These are phyloP conservation scores for Neoboletus subvelutipes DNA, from an alignment of 768 basidiomycete genomes.

Conservation along the genomic window DNA sequence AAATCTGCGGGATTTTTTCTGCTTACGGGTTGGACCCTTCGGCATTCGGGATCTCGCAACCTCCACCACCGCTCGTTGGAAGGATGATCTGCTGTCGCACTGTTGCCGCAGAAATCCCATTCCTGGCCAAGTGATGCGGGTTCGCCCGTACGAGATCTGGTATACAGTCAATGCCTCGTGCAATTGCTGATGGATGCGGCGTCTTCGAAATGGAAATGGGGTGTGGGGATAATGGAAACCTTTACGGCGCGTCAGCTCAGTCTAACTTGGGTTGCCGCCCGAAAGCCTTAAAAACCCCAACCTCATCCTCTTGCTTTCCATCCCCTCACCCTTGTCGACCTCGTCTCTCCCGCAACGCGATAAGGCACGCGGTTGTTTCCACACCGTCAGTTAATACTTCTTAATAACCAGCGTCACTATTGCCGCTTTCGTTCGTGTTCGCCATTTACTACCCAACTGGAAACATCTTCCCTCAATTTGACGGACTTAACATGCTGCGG, in stretches of 20 bases:
- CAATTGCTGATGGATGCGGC: slow-evolving; percentile 17
- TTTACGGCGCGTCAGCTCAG: slow-evolving; percentile 17
- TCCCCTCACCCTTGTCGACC: not conserved
- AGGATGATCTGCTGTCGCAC: not conserved
- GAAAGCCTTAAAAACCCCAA: slow-evolving; percentile 8
- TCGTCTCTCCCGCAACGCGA: not conserved
- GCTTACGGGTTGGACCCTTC: not conserved
- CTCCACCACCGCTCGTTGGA: not conserved
- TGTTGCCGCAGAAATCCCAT: slow-evolving; percentile 9
- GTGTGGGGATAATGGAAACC: slow-evolving; percentile 11
- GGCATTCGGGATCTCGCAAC: not conserved
- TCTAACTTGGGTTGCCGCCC: not conserved
- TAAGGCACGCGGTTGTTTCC: not conserved
- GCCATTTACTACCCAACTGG: not conserved
- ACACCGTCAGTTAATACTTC: not conserved
- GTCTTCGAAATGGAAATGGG: slow-evolving; percentile 19
- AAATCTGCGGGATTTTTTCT: not conserved
- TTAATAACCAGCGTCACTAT: not conserved
- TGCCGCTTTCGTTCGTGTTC: not conserved
- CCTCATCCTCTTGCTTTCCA: not conserved
- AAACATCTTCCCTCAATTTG: not conserved
- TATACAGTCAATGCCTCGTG: slow-evolving; percentile 25
- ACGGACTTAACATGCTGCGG: slow-evolving; percentile 2
- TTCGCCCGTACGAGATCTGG: slow-evolving; percentile 4
- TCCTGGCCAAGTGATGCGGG: not conserved